Base-by-base conservation (phyloP, 306 rosid genomes). In the Cucurbita argyrosperma region DNA sequence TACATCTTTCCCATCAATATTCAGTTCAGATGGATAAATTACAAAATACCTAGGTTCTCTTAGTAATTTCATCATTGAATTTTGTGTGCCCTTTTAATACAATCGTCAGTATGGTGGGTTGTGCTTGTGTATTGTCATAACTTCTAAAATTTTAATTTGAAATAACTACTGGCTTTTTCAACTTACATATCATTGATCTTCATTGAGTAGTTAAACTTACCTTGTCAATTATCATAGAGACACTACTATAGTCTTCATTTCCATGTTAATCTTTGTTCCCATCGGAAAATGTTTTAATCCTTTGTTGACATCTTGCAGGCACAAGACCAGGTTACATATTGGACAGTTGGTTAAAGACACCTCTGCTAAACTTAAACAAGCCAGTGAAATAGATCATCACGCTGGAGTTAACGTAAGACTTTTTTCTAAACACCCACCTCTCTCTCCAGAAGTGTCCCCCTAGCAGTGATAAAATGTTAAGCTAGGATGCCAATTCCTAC, bases 311-410 rank as follows among this genome's bases (percentile, higher is more conserved):
- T 79, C 43, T 83, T 78, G 68, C 85, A 93, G 98, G 88, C 98
- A 86, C 78, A 93, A 93, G 88, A 90, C 96, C 19, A 86, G 98
- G 81, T 82, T 84, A 38, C 97, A 90, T 69, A 90, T 93, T 82
- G 98, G 98, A 82, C 90, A 90, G 59, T 79, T 93, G 89, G 98
- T 93, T 83, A 93, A 93, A 80, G 96, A 90, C 76, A 93, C 98
- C 10, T 93, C 98, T 1, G 88, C 89, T 53, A 93, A 84, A 71
- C 98, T 93, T 79, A 93, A 93, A 76, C 92, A 83, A 89, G 98
- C 96, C 12, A 90, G 96, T 71, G 98, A 93, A 35, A 85, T 90
- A 76, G 97, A 93, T 89, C 97, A 93, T 76, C 83, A 83, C 16
- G 80, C 75, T 71, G 89, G 79, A 62, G 88, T 86, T 42, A 85